Conservation (phyloP, 2,329 filamentous ascomycete species). For the Paramyrothecium sp. region DNA sequence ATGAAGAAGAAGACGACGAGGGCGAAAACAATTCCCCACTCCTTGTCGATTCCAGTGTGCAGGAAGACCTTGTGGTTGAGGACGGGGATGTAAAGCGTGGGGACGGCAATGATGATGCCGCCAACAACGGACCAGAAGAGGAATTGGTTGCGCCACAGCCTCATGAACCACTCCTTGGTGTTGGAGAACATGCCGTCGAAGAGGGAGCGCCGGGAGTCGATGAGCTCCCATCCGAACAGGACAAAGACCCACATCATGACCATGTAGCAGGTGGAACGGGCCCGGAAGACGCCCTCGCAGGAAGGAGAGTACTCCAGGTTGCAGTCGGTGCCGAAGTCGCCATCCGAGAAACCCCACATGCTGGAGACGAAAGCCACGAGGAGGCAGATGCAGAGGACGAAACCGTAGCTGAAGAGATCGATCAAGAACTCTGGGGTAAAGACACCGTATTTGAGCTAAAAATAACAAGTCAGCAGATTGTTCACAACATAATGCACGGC, state of each 20-base stretch:
- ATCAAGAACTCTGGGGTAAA: slow-evolving; percentile 63
- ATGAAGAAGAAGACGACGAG: slow-evolving; percentile 60
- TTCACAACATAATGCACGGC: not conserved
- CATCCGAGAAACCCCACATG: slow-evolving; percentile 52
- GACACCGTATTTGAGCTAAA: slow-evolving; percentile 47
- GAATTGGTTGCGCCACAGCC: slow-evolving; percentile 56
- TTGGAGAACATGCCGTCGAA: slow-evolving; percentile 56
- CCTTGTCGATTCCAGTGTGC: slow-evolving; percentile 64
- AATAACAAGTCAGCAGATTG: not conserved
- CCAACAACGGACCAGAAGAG: slow-evolving; percentile 47
- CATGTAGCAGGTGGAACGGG: slow-evolving; percentile 65
- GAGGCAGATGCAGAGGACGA: slow-evolving; percentile 61
- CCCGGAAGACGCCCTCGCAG: slow-evolving; percentile 60
- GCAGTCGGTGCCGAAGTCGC: slow-evolving; percentile 57
- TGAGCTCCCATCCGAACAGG: slow-evolving; percentile 69
- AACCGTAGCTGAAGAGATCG: slow-evolving; percentile 62
- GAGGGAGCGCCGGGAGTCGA: slow-evolving; percentile 63
- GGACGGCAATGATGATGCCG: slow-evolving; percentile 57
- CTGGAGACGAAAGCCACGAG: slow-evolving; percentile 57
- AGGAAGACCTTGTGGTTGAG: slow-evolving; percentile 66
- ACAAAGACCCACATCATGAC: slow-evolving; percentile 68
- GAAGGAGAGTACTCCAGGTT: slow-evolving; percentile 49
- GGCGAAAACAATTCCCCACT: slow-evolving; percentile 68
- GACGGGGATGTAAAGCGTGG: slow-evolving; percentile 65
- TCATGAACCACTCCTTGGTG: slow-evolving; percentile 50